Percentiles rank a stretch among this genome's conserved stretches.
phyloP scores from a whole-genome alignment of 768 basidiomycete genomes.

The Tulasnella sp. region DNA sequence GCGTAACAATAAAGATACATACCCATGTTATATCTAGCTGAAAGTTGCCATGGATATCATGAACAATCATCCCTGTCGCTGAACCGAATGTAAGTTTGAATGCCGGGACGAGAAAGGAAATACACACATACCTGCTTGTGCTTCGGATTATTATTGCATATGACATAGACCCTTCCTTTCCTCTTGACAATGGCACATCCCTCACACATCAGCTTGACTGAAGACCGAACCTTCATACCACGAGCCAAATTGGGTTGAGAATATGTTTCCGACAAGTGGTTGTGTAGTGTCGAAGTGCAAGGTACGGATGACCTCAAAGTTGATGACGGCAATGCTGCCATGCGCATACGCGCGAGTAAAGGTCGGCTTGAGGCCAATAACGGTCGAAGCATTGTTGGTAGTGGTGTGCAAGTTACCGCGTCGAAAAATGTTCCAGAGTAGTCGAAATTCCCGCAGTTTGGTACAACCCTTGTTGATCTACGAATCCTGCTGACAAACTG shows the following conservation, averaged over 20 bases:
- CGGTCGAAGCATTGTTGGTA: not conserved
- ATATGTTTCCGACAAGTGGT: not conserved
- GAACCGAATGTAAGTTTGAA: not conserved
- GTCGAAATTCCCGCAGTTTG: too few species aligned
- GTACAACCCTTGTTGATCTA: too few species aligned
- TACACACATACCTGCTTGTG: slow-evolving; percentile 73
- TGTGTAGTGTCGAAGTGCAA: not conserved
- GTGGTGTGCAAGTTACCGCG: too few species aligned
- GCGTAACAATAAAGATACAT: slow-evolving; percentile 28
- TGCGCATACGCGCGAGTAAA: not conserved
- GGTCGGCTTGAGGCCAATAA: not conserved
- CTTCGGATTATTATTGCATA: slow-evolving; percentile 89
- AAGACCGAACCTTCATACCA: slow-evolving; percentile 94
- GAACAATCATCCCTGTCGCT: slow-evolving; percentile 13
- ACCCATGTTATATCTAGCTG: not conserved
- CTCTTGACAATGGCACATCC: slow-evolving; percentile 80
- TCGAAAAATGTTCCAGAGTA: too few species aligned
- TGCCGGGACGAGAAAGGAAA: not conserved
- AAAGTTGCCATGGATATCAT: slow-evolving; percentile 6
- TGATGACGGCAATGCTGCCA: not conserved
- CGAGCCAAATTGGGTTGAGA: slow-evolving; percentile 17
- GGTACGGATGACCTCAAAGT: not conserved
- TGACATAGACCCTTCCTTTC: slow-evolving; percentile 83
- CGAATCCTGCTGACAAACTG: too few species aligned
- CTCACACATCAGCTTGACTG: slow-evolving; percentile 89